Evolutionary conservation across 2,329 filamentous ascomycete species (phyloP).

Genomic region (Penicillium brasilianum): DNA sequence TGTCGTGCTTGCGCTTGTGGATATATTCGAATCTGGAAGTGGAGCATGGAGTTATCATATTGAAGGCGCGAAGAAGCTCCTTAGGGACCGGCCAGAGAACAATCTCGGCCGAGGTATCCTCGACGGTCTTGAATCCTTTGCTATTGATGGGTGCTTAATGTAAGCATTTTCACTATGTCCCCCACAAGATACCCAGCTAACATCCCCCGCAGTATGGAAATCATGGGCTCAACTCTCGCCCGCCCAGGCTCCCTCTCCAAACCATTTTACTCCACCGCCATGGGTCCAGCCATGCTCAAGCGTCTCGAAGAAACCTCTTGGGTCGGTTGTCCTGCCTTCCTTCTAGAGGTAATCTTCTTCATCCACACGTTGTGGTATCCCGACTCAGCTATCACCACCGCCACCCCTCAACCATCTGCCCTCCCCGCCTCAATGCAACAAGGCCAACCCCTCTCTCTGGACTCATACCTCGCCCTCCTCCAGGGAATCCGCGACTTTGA

Average conservation of each 20-base stretch:
- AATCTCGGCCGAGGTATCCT: constrained; percentile 32
- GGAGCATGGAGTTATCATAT: constrained; percentile 59
- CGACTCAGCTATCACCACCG: constrained; percentile 31
- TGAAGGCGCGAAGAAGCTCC: constrained; percentile 56
- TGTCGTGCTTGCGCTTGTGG: constrained; percentile 56
- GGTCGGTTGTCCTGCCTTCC: constrained; percentile 49
- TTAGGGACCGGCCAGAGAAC: constrained; percentile 43
- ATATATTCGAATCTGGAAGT: constrained; percentile 57
- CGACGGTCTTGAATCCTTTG: constrained; percentile 44
- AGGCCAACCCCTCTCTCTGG: constrained; percentile 34
- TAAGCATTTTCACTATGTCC: constrained; percentile 22
- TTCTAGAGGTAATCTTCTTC: constrained; percentile 49
- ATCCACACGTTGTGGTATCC: constrained; percentile 45
- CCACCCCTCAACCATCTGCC: constrained; percentile 34
- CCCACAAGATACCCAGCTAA: constrained; percentile 9
- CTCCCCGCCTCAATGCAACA: constrained; percentile 36
- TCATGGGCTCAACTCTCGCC: constrained; percentile 50
- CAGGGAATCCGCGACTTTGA: constrained; percentile 48
- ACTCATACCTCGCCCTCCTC: constrained; percentile 40
- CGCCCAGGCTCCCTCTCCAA: constrained; percentile 46
- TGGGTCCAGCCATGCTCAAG: constrained; percentile 43
- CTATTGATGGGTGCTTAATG: constrained; percentile 46
- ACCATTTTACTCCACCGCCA: constrained; percentile 45
- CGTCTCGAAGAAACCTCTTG: constrained; percentile 48
- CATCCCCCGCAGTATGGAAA: constrained; percentile 40